phyloP scores from a whole-genome alignment of 805 yeast genomes.

The Candida methanosorbosa region DNA sequence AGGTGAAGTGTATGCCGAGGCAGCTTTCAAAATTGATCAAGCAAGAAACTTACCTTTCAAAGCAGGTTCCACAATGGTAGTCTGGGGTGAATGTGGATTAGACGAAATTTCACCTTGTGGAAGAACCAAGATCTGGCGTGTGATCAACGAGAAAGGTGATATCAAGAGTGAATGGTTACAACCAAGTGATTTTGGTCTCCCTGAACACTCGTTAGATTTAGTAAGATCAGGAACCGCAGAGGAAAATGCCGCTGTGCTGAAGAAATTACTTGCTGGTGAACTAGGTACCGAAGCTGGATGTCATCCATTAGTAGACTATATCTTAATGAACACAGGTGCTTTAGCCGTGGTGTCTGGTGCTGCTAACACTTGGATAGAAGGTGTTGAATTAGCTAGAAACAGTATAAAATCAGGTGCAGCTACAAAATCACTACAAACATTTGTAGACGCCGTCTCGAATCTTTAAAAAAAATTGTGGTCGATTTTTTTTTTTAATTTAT shows the following conservation, averaged over 20 bases:
- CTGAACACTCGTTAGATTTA: conserved; percentile 54
- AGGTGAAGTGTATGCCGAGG: conserved; percentile 80
- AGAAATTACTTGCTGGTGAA: conserved; percentile 33
- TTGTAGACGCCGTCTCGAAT: conserved; percentile 28
- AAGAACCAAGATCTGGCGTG: conserved; percentile 69
- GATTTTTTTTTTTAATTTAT: too few relatives aligned
- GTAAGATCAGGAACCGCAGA: conserved; percentile 84
- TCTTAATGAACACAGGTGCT: conserved; percentile 84
- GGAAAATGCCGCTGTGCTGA: conserved; percentile 65
- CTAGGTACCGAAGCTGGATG: conserved; percentile 32
- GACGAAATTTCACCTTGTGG: conserved; percentile 95
- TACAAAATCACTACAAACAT: conserved; percentile 42
- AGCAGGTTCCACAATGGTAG: conserved; percentile 60
- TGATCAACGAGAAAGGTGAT: conserved; percentile 26
- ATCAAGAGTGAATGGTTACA: conserved; percentile 31
- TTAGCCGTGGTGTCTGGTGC: conserved; percentile 71
- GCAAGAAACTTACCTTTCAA: conserved; percentile 15
- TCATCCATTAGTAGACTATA: conserved; percentile 77
- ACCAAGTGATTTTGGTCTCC: conserved; percentile 78
- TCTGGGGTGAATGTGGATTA: conserved; percentile 85
- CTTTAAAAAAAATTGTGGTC: too few relatives aligned
- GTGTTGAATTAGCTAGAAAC: conserved; percentile 63
- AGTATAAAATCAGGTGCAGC: conserved; percentile 69
- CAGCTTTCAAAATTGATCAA: conserved; percentile 57
- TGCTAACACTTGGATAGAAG: conserved; percentile 64